Conservation (phyloP, 768 basidiomycete genomes). For the Lanmaoa pseudosensibilis region DNA sequence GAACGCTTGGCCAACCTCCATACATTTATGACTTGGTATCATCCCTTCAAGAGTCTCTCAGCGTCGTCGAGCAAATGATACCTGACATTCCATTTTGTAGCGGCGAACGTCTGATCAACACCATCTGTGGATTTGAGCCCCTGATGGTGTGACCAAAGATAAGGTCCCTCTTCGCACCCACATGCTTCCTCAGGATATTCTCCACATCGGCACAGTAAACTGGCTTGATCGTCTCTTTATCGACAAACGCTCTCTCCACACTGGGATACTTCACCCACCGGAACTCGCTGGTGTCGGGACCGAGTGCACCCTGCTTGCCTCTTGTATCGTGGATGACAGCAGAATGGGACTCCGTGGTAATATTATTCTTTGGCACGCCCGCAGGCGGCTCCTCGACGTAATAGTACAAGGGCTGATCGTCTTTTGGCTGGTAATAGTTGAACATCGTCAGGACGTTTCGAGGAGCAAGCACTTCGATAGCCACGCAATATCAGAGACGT, state of each 20-base stretch:
- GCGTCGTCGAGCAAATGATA: no score
- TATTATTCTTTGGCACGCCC: conserved; percentile 27
- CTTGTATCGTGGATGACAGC: conserved; percentile 17
- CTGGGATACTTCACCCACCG: conserved; percentile 34
- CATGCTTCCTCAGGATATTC: conserved; percentile 38
- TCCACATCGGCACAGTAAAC: conserved; percentile 42
- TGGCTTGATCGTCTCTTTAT: no score
- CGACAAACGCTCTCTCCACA: conserved; percentile 36
- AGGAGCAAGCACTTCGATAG: conserved; percentile 22
- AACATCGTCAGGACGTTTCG: conserved; percentile 36
- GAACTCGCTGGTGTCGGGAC: conserved; percentile 41
- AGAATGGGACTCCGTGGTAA: conserved; percentile 10
- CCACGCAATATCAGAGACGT: conserved; percentile 3
- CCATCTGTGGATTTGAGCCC: no score
- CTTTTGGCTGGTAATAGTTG: conserved; percentile 34
- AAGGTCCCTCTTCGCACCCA: conserved; percentile 38
- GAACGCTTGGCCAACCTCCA: no score
- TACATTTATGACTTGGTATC: no score
- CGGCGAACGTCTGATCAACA: no score
- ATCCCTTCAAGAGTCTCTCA: no score
- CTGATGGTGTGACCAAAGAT: conserved; percentile 46
- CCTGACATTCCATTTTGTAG: no score
- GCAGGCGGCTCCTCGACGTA: conserved; percentile 21
- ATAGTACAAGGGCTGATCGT: conserved; percentile 30
- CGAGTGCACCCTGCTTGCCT: conserved; percentile 5